Evolutionary conservation across 179 eudicot species (phyloP).

Genomic region (Corrigiola litoralis): DNA sequence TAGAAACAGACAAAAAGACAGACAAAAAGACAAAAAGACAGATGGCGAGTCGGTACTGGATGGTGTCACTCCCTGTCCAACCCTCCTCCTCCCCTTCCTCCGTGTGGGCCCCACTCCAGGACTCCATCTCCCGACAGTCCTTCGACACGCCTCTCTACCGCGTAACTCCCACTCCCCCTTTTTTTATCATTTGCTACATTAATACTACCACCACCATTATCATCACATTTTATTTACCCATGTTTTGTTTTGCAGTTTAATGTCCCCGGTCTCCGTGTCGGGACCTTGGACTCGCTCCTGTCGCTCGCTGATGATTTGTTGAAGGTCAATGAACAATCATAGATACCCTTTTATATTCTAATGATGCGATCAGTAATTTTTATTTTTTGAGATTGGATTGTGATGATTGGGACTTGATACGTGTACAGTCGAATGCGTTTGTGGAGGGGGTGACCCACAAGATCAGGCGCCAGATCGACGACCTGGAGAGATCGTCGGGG

Average conservation of each 20-base stretch:
- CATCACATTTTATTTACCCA: too few relatives aligned
- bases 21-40: not conserved
- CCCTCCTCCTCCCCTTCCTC: conserved; percentile 60
- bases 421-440: conserved; percentile 66
- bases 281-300: conserved; percentile 83
- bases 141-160: conserved; percentile 84
- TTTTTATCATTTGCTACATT: too few relatives aligned
- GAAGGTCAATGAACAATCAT: too few relatives aligned
- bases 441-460: conserved; percentile 91
- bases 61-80: conserved; percentile 78
- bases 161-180: conserved; percentile 27
- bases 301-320: conserved; percentile 85
- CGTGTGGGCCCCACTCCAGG: conserved; percentile 74
- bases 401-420: conserved; percentile 6
- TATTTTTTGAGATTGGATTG: not conserved
- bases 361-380: not conserved
- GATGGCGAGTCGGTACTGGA: conserved; percentile 93
- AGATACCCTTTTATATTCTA: too few relatives aligned
- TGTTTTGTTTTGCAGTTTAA: conserved; percentile 60
- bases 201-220: too few relatives aligned
- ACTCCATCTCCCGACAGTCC: conserved; percentile 78
- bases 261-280: conserved; percentile 92
- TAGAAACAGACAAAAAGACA: not conserved
- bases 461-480: conserved; percentile 95
- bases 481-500: conserved; percentile 76